Evolutionary conservation across 495 filamentous ascomycete species (phyloP), one percentile per base, ranked within the genome.

Genomic region (Aspergillus hancockii): DNA sequence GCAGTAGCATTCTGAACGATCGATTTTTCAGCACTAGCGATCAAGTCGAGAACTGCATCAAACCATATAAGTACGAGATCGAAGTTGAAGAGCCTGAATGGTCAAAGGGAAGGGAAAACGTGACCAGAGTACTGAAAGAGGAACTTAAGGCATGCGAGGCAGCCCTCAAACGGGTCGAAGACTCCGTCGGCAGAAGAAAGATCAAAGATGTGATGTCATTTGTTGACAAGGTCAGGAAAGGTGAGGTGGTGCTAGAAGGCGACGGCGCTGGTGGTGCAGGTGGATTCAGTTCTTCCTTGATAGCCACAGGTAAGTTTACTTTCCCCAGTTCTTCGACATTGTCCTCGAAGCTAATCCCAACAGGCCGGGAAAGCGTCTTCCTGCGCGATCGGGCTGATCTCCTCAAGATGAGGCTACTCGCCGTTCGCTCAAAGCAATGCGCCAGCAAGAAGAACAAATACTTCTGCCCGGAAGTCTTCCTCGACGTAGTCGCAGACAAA

Each of bases 21-120:
- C 86, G 93, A 2, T 96, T 95, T 63, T 97, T 96, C 75, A 92
- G 91, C 68, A 98, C 95, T 3, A 91, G 89, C 62, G 94, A 99
- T 68, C 93, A 97, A 70, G 92, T 99, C n/a, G 94, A 99, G 72
- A 97, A 97, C 67, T 98, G 94, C 68, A 93, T 99, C 78, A 99
- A 99, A 70, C 94, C 94, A 2, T 99, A 92, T 79, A 99, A 98
- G 69, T 98, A 88, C 63, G 91, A 97, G 58, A 94, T 98, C 50
- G 94, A 99, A 67, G 86, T 98, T 49, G 90, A 96, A 61, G 89
- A 91, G 21, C 77, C 84, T 7, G 95, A 98, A 70, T 99, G 94
- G 94, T 72, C 78, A 6, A 85, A 88, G 57, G 92, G 91, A 0
- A 77, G 92, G 58, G 91, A 94, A 18, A 92, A 92, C 63, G 84